phyloP scores from a whole-genome alignment of 345 rosid genomes.

The Conringia planisiliqua region DNA sequence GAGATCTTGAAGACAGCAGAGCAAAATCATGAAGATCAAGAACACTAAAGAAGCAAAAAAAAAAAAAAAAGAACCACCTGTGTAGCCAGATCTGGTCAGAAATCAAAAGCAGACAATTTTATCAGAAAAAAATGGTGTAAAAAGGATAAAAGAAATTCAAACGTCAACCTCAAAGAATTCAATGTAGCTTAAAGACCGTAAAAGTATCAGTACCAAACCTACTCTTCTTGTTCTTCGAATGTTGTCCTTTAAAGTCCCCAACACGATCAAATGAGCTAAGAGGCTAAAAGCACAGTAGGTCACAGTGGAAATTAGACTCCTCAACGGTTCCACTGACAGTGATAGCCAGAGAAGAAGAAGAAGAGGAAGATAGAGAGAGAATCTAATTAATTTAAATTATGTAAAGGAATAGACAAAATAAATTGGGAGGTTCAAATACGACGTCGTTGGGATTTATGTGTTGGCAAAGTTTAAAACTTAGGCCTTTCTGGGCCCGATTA shows the following conservation, averaged over 20 bases:
- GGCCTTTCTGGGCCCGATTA: constrained; percentile 25
- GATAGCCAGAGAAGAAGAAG: constrained; percentile 2
- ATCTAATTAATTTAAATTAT: not conserved
- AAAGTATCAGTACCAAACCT: constrained; percentile 7
- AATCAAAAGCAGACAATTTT: not conserved
- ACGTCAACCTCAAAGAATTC: constrained; percentile 24
- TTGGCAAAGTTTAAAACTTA: not conserved
- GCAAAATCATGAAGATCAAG: not conserved
- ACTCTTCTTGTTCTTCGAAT: constrained; percentile 10
- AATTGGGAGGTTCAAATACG: not conserved
- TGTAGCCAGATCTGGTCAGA: constrained; percentile 17
- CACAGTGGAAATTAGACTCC: constrained; percentile 16
- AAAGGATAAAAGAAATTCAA: not conserved
- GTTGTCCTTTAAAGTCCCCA: not conserved
- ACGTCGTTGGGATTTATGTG: constrained; percentile 7
- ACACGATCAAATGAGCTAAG: constrained; percentile 4
- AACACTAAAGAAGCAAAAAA: not conserved
- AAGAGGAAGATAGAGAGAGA: not conserved
- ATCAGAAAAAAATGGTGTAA: not conserved
- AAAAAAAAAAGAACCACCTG: too few relatives aligned
- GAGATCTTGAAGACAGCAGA: constrained; percentile 24
- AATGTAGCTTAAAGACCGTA: not conserved
- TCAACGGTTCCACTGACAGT: constrained; percentile 38
- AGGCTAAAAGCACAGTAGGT: constrained; percentile 11
- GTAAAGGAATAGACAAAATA: not conserved